Conservation (phyloP, 2,329 filamentous ascomycete species). For the Myriosclerotinia duriaeana region DNA sequence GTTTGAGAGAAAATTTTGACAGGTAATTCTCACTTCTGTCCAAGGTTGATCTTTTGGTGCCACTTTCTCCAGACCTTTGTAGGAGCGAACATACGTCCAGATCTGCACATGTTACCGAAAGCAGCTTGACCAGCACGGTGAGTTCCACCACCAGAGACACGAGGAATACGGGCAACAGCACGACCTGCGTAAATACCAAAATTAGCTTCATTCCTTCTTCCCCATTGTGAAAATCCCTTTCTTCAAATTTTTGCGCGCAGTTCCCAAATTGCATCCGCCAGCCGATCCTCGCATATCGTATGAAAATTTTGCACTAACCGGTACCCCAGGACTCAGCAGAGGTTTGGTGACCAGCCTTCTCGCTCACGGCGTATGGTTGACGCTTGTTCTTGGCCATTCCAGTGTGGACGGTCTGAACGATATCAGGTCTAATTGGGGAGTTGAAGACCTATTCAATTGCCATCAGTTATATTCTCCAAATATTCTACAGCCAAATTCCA, state of each 20-base stretch:
- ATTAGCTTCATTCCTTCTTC: constrained; percentile 30
- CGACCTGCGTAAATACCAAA: constrained; percentile 61
- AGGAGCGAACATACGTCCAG: constrained; percentile 99
- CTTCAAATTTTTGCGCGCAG: background rate
- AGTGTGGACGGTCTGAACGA: constrained; percentile 94
- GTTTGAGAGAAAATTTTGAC: constrained; percentile 25
- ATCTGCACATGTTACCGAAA: constrained; percentile 99
- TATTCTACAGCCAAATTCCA: constrained; percentile 9
- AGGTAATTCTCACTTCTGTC: constrained; percentile 71
- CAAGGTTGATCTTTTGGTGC: constrained; percentile 99
- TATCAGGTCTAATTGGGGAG: constrained; percentile 96
- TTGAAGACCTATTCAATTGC: constrained; percentile 69
- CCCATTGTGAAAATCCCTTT: background rate
- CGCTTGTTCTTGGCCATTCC: constrained; percentile 99
- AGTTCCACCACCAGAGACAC: constrained; percentile 99
- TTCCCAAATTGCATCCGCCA: constrained; percentile 3
- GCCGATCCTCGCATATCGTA: constrained; percentile 24
- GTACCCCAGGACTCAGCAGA: constrained; percentile 99
- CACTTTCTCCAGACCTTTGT: constrained; percentile 99
- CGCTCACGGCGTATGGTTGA: constrained; percentile 98
- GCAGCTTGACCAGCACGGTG: constrained; percentile 99
- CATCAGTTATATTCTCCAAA: constrained; percentile 31
- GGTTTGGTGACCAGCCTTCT: constrained; percentile 99
- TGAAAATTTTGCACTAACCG: constrained; percentile 62
- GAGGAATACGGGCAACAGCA: constrained; percentile 99